Evolutionary conservation across 495 filamentous ascomycete species (phyloP), one percentile per base, ranked within the genome.

Genomic region (Parathielavia hyrcaniae): DNA sequence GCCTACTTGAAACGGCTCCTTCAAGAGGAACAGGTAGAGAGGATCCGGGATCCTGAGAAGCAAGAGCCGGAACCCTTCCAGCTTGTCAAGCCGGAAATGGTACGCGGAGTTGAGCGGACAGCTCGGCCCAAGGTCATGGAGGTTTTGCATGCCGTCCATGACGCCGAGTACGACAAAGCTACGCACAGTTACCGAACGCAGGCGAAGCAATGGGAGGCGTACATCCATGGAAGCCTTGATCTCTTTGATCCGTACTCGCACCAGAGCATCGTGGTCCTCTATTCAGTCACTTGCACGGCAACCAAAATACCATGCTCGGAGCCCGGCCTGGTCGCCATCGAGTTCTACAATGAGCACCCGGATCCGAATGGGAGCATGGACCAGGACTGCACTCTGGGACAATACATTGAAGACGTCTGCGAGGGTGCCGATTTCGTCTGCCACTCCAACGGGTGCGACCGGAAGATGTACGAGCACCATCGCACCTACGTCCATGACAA

Each of bases 401-500:
- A 96, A 67, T 99, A 93, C 70, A 88, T 99, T 17, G 91, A 99
- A 65, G 89, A 96, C 64, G 70, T 97, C 7, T 96, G 90, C 69
- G 74, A 86, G 38, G 79, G 81, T 59, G 87, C 88, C 3, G 83
- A 87, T 64, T 79, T 81, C 7, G 74, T 84, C 4, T 99, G 95
- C 68, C 85, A 81, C 8, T 81, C 86, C 12, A 89, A 93, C 63
- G 87, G 88, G 13, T 99, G 95, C 66, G 90, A 95, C 59, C 84
- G 84, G 49, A 87, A 83, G 61, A 90, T 97, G 90, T 79, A 83
- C 58, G 88, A 97, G 59, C 95, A 99, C 69, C 90, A 97, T 71
- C 84, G 92, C 52, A 95, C 96, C 49, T 99, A 97, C 66, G 95
- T 97, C 5, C 95, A 99, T 65, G 95, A 92, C 12, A 88, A 96